phyloP scores from a whole-genome alignment of 1,284 basidiomycete genomes.

The Gomphus sp. region DNA sequence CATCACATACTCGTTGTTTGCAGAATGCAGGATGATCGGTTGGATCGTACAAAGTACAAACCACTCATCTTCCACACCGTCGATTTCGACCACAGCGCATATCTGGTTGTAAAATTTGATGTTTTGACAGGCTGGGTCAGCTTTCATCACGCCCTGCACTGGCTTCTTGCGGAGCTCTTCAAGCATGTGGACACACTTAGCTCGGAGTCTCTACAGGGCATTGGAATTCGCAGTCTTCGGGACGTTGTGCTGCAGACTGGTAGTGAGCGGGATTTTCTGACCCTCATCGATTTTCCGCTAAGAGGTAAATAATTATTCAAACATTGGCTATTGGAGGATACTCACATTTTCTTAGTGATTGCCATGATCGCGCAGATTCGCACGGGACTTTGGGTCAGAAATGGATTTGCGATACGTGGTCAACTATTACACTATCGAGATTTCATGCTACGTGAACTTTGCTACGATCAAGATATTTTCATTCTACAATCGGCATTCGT shows the following conservation, averaged over 20 bases:
- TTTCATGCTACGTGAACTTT: constrained; percentile 90
- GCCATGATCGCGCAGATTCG: constrained; percentile 92
- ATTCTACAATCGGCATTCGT: constrained; percentile 82
- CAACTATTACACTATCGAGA: constrained; percentile 97
- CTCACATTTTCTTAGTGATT: constrained; percentile 44
- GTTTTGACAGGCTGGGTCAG: constrained; percentile 79
- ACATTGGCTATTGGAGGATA: background rate
- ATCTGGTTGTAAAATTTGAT: constrained; percentile 65
- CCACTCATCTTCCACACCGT: constrained; percentile 56
- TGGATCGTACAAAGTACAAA: constrained; percentile 57
- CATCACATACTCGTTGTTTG: constrained; percentile 69
- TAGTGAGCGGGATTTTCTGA: constrained; percentile 55
- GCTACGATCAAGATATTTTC: constrained; percentile 95
- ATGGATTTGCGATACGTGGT: constrained; percentile 91
- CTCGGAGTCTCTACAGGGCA: constrained; percentile 39
- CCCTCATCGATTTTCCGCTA: constrained; percentile 78
- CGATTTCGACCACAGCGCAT: constrained; percentile 50
- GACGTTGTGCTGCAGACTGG: constrained; percentile 52
- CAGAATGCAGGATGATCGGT: constrained; percentile 50
- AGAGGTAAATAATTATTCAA: constrained; percentile 48
- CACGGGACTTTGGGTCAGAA: constrained; percentile 94
- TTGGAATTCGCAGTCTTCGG: constrained; percentile 46
- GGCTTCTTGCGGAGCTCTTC: constrained; percentile 85
- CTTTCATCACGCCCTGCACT: constrained; percentile 93
- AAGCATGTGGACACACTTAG: constrained; percentile 68